Evolutionary conservation across 805 yeast genomes (phyloP), one percentile per base, ranked within the genome.

Genomic region (Barnettozyma sp.): DNA sequence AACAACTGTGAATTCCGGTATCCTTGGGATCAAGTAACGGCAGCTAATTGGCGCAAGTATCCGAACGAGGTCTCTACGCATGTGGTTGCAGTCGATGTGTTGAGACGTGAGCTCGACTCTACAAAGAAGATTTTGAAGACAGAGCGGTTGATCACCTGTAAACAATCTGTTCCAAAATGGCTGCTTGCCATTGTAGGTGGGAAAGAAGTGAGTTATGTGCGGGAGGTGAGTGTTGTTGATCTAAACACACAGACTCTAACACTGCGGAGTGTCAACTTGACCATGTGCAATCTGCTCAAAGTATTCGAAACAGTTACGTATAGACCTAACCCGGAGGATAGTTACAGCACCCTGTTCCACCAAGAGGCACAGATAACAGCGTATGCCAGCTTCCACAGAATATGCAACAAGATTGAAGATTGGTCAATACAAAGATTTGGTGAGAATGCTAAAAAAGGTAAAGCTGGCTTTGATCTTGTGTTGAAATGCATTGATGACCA

Each of bases 1-100:
- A 71, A 82, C 26, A 59, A 68, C 14, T 90, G 82, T 56, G 65
- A 61, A 27, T 90, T 86, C 58, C 65, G 76, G 37, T 88, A 92
- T 54, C 75, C 94, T 0, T 90, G 97, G 97, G 94, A 82, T 18
- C 86, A 82, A 49, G 95, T 90, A 18, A 82, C 95, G 1, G 87
- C 94, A 2, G 97, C 97, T 34, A 87, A 88, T 60, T 90, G 98
- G 98, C 77, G 74, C 46, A 90, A 90, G 49, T 90, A 90, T 60
- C 98, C 98, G n/a, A 90, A 92, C 56, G 94, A 87, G 49, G 68
- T 80, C 40, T 78, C 95, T 7, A 73, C 94, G 1, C 98, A 90
- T 59, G 98, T 90, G 8, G 80, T 85, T 20, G 92, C 92, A 1
- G 97, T 92, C 14, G 98, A 90, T 56, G 85, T 86, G 1, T 59